These are phyloP conservation scores for Dryas drummondii DNA, from an alignment of 306 rosid species.

Conservation along the genomic window DNA sequence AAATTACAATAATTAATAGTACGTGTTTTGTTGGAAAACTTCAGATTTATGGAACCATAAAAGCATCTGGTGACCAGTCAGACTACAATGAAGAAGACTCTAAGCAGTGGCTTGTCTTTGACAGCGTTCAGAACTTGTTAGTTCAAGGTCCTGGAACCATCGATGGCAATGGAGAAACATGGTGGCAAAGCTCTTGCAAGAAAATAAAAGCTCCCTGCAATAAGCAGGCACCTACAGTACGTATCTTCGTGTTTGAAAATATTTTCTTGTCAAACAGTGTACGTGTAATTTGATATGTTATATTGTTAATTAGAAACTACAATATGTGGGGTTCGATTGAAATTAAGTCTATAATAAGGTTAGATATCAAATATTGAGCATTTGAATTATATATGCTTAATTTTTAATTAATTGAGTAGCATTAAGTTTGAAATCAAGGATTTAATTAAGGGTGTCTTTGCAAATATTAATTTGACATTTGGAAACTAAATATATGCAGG, in stretches of 20 bases:
- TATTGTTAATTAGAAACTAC: no score
- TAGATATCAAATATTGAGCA: no score
- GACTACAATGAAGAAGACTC: conserved; percentile 38
- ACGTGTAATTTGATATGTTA: no score
- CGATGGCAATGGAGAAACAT: conserved; percentile 68
- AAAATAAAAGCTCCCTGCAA: conserved; percentile 40
- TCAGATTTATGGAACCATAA: conserved; percentile 61
- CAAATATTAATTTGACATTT: no score
- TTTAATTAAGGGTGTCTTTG: no score
- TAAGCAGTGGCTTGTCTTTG: conserved; percentile 55
- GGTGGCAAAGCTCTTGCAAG: conserved; percentile 88
- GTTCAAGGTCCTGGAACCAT: conserved; percentile 71
- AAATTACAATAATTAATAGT: no score
- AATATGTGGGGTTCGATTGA: no score
- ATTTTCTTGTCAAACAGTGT: no score
- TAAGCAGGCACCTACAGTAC: conserved; percentile 76
- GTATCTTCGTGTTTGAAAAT: not conserved
- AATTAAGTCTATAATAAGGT: no score
- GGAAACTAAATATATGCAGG: conserved; percentile 33
- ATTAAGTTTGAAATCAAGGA: not conserved
- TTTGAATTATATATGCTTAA: no score
- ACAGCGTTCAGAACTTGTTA: conserved; percentile 28
- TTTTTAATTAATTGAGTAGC: not conserved
- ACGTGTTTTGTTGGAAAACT: not conserved
- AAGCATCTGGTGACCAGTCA: conserved; percentile 51